These are phyloP conservation scores for Daldinia loculata DNA, from an alignment of 495 filamentous ascomycete genomes.

Conservation along the genomic window DNA sequence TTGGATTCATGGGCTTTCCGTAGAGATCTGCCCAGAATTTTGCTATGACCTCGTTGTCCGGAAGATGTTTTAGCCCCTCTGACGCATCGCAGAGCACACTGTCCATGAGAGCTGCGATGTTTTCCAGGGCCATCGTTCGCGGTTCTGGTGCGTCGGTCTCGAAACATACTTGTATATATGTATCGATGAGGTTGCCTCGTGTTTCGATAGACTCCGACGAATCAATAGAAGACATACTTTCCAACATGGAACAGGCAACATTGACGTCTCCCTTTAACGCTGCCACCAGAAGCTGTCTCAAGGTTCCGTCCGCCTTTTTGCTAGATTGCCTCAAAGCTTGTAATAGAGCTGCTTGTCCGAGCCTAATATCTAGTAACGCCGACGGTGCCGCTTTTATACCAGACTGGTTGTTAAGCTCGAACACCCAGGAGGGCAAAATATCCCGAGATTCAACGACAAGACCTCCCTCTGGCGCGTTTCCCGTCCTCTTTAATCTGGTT, in stretches of 20 bases:
- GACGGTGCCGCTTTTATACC: slow-evolving; percentile 4
- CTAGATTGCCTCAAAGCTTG: slow-evolving; percentile 16
- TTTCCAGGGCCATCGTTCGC: slow-evolving; percentile 48
- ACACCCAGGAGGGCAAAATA: not conserved
- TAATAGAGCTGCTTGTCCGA: slow-evolving; percentile 27
- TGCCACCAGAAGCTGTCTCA: slow-evolving; percentile 21
- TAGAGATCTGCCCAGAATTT: slow-evolving; percentile 46
- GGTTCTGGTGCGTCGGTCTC: slow-evolving; percentile 46
- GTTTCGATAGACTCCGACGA: slow-evolving; percentile 11
- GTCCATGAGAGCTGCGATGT: slow-evolving; percentile 51
- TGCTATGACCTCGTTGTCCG: slow-evolving; percentile 32
- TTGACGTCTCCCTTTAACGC: slow-evolving; percentile 36
- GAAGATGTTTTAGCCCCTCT: slow-evolving; percentile 25
- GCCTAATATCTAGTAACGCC: slow-evolving; percentile 37
- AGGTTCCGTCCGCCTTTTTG: not conserved
- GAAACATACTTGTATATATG: slow-evolving; percentile 38
- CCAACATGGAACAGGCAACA: slow-evolving; percentile 40
- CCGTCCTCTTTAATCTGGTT: not conserved
- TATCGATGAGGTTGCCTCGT: slow-evolving; percentile 8
- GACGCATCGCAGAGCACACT: slow-evolving; percentile 18
- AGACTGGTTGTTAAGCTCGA: not conserved
- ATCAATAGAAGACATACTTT: slow-evolving; percentile 28
- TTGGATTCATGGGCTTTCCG: slow-evolving; percentile 52
- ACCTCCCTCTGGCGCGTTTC: not conserved
- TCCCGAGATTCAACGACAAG: not conserved